Percentiles rank a stretch among this genome's conserved stretches.
Evolutionary conservation across 768 basidiomycete species (phyloP).

Genomic region (Russula griseocarnosa): DNA sequence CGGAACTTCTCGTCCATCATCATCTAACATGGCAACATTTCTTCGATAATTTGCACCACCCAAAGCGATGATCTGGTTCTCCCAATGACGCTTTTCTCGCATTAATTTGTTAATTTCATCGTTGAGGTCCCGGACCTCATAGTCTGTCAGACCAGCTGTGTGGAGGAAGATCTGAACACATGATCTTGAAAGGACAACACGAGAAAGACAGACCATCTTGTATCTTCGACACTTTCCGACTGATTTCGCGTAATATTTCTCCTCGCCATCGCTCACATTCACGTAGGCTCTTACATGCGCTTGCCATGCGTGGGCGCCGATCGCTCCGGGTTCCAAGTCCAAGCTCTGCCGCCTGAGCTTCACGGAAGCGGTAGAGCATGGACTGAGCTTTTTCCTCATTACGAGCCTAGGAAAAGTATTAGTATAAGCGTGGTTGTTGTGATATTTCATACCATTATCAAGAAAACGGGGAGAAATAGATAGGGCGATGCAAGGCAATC

Average conservation of each 20-base stretch:
- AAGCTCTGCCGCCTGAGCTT: constrained; percentile 93
- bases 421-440: background rate
- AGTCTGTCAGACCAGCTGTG: constrained; percentile 86
- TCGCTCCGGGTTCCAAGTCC: constrained; percentile 83
- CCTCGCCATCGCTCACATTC: constrained; percentile 97
- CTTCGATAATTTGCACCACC: constrained; percentile 95
- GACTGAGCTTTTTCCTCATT: constrained; percentile 99
- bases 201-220: constrained; percentile 68
- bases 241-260: constrained; percentile 91
- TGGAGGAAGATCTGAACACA: background rate
- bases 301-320: constrained; percentile 88
- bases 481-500: too few relatives aligned
- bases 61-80: constrained; percentile 93
- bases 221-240: constrained; percentile 95
- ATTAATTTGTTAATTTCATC: constrained; percentile 96
- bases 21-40: constrained; percentile 90
- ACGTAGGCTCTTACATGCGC: constrained; percentile 82
- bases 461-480: too few relatives aligned
- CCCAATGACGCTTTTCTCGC: constrained; percentile 96
- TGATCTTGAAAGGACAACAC: background rate
- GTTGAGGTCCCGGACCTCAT: constrained; percentile 93
- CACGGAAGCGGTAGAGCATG: constrained; percentile 92
- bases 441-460: constrained; percentile 2
- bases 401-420: constrained; percentile 57
- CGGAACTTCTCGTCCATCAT: constrained; percentile 93